Evolutionary conservation across 768 basidiomycete genomes (phyloP).

Genomic region (Thelephora aurantiotincta): DNA sequence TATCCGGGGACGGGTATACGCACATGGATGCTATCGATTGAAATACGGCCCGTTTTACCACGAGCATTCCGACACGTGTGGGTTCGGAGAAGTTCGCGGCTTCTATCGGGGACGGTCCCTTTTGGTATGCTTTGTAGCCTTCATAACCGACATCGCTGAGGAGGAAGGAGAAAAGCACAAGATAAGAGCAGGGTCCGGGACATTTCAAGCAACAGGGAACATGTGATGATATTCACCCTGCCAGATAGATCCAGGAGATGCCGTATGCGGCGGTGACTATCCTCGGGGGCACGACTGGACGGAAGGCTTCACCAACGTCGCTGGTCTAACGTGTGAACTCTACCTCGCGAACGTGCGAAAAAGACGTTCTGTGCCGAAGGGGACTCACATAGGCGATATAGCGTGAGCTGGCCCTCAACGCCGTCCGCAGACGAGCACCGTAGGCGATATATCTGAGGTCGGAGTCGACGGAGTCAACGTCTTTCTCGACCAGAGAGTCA

Average conservation of each 20-base stretch:
- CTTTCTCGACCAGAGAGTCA: conserved; percentile 42
- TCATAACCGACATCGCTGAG: conserved; percentile 63
- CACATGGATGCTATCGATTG: conserved; percentile 77
- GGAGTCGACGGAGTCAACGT: conserved; percentile 55
- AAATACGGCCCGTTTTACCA: conserved; percentile 64
- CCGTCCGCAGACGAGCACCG: conserved; percentile 64
- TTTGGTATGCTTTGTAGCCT: conserved; percentile 60
- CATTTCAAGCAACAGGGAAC: background rate
- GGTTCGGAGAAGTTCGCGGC: conserved; percentile 58
- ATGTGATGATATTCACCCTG: conserved; percentile 26
- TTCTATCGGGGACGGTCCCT: conserved; percentile 53
- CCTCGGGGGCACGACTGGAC: conserved; percentile 61
- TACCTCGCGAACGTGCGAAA: conserved; percentile 5
- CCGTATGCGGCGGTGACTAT: conserved; percentile 70
- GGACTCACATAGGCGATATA: conserved; percentile 65
- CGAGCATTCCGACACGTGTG: conserved; percentile 52
- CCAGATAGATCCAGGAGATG: conserved; percentile 69
- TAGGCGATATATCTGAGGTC: conserved; percentile 65
- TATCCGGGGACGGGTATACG: conserved; percentile 13
- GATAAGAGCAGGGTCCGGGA: background rate
- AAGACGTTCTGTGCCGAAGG: background rate
- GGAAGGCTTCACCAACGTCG: conserved; percentile 73
- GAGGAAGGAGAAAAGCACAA: conserved; percentile 1
- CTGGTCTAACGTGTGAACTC: conserved; percentile 37
- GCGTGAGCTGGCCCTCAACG: conserved; percentile 49